Base-by-base conservation (phyloP, 2,329 filamentous ascomycete species). In the Penicillium italicum region DNA sequence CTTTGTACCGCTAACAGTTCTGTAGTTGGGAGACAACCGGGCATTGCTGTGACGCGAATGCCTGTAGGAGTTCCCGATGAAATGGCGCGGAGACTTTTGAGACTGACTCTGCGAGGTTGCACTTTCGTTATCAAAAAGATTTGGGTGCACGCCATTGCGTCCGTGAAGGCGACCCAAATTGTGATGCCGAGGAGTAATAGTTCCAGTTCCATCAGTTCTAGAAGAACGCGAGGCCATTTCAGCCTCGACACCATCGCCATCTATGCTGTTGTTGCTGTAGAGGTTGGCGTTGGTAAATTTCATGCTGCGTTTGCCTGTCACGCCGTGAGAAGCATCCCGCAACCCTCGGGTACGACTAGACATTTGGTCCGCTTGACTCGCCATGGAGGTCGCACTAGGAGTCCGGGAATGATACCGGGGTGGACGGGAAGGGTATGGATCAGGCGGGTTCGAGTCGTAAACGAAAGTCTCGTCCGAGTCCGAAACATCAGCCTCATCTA, bases 401-500 rank as follows among this genome's bases (percentile, higher is more conserved):
- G 94, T 99, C 60, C 94, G 85, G 20, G 93, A 97, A 75, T 97
- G 93, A 73, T 93, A 91, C 58, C 91, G 84, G 60, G 85, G 83
- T 49, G 90, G 89, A 49, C 82, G 78, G 38, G 69, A 62, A 30
- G 81, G 75, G 55, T 72, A 79, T 24, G 80, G 77, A 62, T 86
- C 85, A 14, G 82, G 81, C 10, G 93, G 94, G 68, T 99, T 99
- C 26, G 94, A 97, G 74, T 99, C 94, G 76, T 99, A 99, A 16
- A 99, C 94, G 73, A 97, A 99, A 0, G 94, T 97, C 74, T 97
- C 94, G 68, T 97, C 94, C 1, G 93, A 97, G 72, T 99, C 94
- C 7, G 93, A 97, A 12, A 93, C 96, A 72, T 97, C 90, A 42
- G 91, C 91, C 73, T 97, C 92, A 71, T 97, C 93, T 50, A 99